Conservation (phyloP, 768 basidiomycete genomes). For the Rhodosporidiobolus sp. region DNA sequence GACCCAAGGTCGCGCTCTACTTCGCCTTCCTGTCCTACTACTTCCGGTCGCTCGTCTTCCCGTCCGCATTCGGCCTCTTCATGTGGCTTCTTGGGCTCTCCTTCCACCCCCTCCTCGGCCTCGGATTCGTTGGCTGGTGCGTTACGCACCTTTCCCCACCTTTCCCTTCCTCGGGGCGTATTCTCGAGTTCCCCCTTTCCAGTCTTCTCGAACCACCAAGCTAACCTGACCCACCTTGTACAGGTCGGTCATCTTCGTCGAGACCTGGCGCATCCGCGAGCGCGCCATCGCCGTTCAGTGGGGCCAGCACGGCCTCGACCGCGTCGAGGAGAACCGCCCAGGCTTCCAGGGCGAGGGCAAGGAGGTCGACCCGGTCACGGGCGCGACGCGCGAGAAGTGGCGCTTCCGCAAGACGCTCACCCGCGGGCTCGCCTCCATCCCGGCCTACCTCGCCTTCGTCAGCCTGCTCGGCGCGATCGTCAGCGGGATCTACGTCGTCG, state of each 20-base stretch:
- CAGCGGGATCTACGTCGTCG: conserved; percentile 60
- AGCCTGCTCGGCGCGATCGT: conserved; percentile 65
- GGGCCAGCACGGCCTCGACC: conserved; percentile 69
- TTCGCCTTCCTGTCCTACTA: conserved; percentile 51
- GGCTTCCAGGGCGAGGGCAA: conserved; percentile 55
- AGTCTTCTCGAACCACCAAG: too few relatives aligned
- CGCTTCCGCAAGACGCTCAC: conserved; percentile 73
- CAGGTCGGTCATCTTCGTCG: conserved; percentile 63
- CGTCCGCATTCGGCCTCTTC: conserved; percentile 65
- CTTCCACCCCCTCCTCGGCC: conserved; percentile 74
- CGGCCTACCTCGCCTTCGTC: conserved; percentile 63
- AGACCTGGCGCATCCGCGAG: conserved; percentile 87
- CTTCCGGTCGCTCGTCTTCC: conserved; percentile 77
- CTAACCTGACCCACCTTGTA: too few relatives aligned
- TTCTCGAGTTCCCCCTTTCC: too few relatives aligned
- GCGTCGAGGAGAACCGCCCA: conserved; percentile 65
- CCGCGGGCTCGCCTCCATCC: conserved; percentile 49
- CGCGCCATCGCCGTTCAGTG: conserved; percentile 76
- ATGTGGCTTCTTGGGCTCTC: conserved; percentile 69
- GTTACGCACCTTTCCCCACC: conserved; percentile 25
- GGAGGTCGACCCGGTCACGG: conserved; percentile 38
- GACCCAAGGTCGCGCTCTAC: conserved; percentile 72
- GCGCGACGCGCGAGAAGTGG: conserved; percentile 46
- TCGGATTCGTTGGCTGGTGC: conserved; percentile 75
- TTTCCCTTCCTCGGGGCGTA: too few relatives aligned